Evolutionary conservation across 1,284 basidiomycete species (phyloP).

Genomic region (Singerocomus rubriflavus): DNA sequence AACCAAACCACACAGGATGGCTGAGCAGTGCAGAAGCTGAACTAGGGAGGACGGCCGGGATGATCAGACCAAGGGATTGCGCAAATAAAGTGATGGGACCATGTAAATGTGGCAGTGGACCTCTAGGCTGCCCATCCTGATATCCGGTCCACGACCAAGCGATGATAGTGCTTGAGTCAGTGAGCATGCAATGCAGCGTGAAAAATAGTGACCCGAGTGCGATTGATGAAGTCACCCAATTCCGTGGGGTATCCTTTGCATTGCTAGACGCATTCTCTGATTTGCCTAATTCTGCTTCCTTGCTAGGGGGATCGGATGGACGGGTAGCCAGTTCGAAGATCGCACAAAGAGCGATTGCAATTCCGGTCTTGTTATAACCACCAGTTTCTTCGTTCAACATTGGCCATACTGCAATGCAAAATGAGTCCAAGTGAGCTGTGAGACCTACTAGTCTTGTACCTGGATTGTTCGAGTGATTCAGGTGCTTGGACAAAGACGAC

Average conservation of each 20-base stretch:
- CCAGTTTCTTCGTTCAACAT: constrained; percentile 66
- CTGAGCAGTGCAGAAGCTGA: constrained; percentile 30
- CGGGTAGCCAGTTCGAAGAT: constrained; percentile 46
- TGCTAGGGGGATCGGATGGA: constrained; percentile 19
- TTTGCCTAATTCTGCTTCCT: constrained; percentile 10
- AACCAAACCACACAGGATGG: constrained; percentile 50
- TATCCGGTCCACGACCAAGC: constrained; percentile 94
- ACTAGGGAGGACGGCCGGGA: constrained; percentile 40
- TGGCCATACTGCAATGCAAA: constrained; percentile 64
- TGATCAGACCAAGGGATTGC: constrained; percentile 54
- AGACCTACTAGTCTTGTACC: constrained; percentile 34
- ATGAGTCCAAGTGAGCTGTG: not conserved
- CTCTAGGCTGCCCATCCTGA: constrained; percentile 53
- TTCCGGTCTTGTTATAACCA: constrained; percentile 70
- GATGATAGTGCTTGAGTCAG: constrained; percentile 81
- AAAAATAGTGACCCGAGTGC: constrained; percentile 77
- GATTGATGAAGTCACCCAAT: constrained; percentile 51
- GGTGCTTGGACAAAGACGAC: constrained; percentile 72
- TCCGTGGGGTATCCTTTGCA: constrained; percentile 18
- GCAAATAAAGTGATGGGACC: constrained; percentile 69
- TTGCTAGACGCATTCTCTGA: constrained; percentile 7
- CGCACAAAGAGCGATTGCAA: constrained; percentile 52
- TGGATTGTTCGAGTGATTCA: constrained; percentile 81
- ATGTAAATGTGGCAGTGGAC: constrained; percentile 75
- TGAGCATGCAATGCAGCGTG: constrained; percentile 74